Conservation (phyloP, 2,329 filamentous ascomycete species). For the Aureobasidium subglaciale region DNA sequence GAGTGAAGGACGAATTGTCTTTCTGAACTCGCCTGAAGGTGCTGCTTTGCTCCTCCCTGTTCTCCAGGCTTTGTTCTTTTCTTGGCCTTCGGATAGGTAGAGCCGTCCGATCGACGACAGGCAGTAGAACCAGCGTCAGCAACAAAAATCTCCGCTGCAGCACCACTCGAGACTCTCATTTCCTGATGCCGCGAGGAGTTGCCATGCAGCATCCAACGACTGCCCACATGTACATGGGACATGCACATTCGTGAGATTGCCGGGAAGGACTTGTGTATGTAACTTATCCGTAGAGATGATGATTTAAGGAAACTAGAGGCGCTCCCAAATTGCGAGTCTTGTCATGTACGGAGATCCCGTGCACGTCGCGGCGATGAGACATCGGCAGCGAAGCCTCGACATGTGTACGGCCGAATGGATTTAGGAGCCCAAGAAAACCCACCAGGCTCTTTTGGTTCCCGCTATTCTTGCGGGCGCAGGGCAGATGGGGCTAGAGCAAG, state of each 20-base stretch:
- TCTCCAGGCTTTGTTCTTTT: not conserved
- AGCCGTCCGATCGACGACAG: slow-evolving; percentile 7
- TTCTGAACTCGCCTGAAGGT: not conserved
- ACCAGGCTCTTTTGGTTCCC: slow-evolving; percentile 9
- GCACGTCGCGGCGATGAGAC: slow-evolving; percentile 5
- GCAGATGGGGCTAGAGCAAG: slow-evolving; percentile 5
- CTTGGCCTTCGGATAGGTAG: slow-evolving; percentile 8
- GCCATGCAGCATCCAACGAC: slow-evolving; percentile 2
- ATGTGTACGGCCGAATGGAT: slow-evolving; percentile 11
- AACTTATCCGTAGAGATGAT: not conserved
- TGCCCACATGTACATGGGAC: not conserved
- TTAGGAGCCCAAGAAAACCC: slow-evolving; percentile 8
- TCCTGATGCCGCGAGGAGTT: slow-evolving; percentile 1
- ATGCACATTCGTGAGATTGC: not conserved
- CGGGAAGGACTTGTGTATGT: not conserved
- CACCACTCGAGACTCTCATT: slow-evolving; percentile 4
- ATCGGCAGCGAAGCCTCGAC: slow-evolving; percentile 5
- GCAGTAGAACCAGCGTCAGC: slow-evolving; percentile 2
- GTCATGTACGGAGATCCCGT: slow-evolving; percentile 9
- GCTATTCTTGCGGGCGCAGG: slow-evolving; percentile 15
- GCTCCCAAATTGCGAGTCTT: slow-evolving; percentile 6
- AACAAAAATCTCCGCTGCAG: slow-evolving; percentile 7
- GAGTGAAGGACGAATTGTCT: not conserved
- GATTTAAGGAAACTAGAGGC: not conserved
- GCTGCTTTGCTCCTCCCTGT: not conserved